Evolutionary conservation across 345 rosid genomes (phyloP).

Genomic region (Eucalyptus cloeziana): DNA sequence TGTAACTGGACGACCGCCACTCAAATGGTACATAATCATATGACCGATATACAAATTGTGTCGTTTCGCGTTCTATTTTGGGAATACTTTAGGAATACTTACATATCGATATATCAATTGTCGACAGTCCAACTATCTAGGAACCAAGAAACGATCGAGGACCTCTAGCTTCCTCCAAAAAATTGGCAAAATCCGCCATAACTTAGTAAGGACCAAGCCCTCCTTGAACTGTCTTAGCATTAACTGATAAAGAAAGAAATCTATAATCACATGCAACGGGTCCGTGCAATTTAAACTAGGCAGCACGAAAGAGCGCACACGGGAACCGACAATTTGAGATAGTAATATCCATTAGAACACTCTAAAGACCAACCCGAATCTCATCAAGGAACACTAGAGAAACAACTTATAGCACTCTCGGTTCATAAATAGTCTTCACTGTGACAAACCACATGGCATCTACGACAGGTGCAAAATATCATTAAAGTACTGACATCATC

Average conservation of each 20-base stretch:
- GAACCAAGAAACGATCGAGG: neutral
- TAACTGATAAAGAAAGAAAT: neutral
- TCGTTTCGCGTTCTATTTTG: neutral
- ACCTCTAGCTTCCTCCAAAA: neutral
- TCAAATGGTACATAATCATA: neutral
- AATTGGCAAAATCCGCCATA: neutral
- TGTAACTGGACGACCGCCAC: neutral
- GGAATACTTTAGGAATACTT: neutral
- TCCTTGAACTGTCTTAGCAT: neutral
- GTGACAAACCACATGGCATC: slow-evolving; percentile 16
- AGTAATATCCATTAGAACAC: neutral
- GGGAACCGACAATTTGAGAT: neutral
- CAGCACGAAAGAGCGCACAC: neutral
- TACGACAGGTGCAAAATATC: slow-evolving; percentile 12
- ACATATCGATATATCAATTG: neutral
- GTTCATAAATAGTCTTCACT: slow-evolving; percentile 9
- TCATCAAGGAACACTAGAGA: neutral
- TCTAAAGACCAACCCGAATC: neutral
- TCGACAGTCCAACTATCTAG: neutral
- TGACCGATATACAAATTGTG: neutral
- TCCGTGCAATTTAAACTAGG: neutral
- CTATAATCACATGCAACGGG: neutral
- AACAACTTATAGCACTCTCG: neutral
- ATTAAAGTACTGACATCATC: slow-evolving; percentile 4
- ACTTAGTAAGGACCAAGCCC: neutral